phyloP scores from a whole-genome alignment of 345 rosid genomes.

The Brassica incana region DNA sequence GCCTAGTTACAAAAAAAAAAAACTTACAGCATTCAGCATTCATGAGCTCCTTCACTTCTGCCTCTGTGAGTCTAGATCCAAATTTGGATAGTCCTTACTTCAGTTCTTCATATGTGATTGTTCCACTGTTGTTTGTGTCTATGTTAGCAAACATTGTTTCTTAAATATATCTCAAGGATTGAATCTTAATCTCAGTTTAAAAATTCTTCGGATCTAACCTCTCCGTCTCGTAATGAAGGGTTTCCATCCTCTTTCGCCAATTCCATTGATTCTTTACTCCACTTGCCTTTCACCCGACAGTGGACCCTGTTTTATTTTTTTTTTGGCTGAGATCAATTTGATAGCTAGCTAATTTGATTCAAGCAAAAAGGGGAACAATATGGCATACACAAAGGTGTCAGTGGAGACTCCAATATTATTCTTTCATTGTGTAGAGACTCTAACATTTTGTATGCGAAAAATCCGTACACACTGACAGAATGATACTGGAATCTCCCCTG shows the following conservation, averaged over 20 bases:
- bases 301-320: neutral
- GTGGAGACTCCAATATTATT: neutral
- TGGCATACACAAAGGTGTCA: neutral
- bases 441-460: neutral
- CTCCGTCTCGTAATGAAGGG: neutral
- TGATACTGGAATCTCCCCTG: neutral
- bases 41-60: conserved; percentile 61
- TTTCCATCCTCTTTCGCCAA: neutral
- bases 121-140: conserved; percentile 81
- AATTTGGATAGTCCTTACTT: conserved; percentile 71
- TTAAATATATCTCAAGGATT: neutral
- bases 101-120: conserved; percentile 81
- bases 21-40: conserved; percentile 83
- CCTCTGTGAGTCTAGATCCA: conserved; percentile 61
- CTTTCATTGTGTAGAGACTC: neutral
- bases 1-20: neutral
- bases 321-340: neutral
- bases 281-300: neutral
- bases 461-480: neutral
- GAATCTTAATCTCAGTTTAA: neutral
- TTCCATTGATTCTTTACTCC: neutral
- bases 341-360: neutral
- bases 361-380: neutral
- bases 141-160: conserved; percentile 64
- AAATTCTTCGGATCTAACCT: neutral